A percentile compares a stretch with the other conserved stretches of the same genome.
phyloP scores from a whole-genome alignment of 176 grass and related monocot genomes.

The Eremochloa ophiuroides region DNA sequence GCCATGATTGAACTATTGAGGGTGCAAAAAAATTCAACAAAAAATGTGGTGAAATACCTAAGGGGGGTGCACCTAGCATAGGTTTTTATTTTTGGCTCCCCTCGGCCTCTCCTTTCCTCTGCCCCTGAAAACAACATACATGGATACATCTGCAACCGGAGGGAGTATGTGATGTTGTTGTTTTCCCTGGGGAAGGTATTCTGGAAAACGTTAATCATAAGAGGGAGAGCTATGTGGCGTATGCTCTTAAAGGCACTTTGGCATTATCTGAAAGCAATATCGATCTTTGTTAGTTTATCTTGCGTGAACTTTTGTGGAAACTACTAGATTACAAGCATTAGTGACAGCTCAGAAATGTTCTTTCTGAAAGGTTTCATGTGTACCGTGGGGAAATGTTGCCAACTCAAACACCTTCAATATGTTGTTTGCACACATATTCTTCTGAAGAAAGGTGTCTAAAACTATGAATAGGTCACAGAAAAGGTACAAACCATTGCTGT shows the following conservation, averaged over 20 bases:
- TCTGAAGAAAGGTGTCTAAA: constrained; percentile 2
- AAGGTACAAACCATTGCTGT: background rate
- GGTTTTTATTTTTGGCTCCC: no score
- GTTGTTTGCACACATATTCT: background rate
- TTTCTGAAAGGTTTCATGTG: background rate
- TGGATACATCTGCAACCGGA: background rate
- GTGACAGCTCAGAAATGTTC: background rate
- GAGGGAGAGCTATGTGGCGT: background rate
- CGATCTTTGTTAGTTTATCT: background rate
- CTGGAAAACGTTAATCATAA: background rate
- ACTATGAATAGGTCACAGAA: background rate
- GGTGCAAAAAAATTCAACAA: no score
- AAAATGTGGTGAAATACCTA: no score
- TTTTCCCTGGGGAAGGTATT: background rate
- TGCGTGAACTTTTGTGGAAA: constrained; percentile 4
- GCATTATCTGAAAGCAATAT: background rate
- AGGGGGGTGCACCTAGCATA: no score
- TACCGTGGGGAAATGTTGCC: background rate
- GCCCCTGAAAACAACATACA: no score
- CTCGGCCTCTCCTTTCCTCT: no score
- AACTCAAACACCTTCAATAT: background rate
- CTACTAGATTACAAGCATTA: constrained; percentile 14
- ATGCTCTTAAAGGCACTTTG: background rate
- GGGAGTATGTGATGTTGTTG: background rate
- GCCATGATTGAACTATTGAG: no score